Conservation (phyloP, 371 early-diverging fungal genomes). For the Circinella minor region DNA sequence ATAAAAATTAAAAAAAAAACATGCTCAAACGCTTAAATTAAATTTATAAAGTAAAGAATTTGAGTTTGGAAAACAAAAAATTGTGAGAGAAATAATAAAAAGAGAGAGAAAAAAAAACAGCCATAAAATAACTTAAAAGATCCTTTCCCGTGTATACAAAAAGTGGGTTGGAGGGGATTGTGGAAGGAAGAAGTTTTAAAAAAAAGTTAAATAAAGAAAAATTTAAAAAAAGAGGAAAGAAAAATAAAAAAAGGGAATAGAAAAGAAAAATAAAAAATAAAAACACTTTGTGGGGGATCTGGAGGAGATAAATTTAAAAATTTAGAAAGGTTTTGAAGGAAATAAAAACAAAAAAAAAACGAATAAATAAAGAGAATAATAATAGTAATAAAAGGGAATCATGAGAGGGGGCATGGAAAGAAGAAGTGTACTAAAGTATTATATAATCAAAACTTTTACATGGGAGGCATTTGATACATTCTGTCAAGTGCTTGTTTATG, state of each 20-base stretch:
- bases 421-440: background rate
- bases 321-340: background rate
- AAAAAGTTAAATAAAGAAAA: no score
- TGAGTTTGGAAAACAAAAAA: no score
- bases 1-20: slow-evolving; percentile 8
- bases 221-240: background rate
- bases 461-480: slow-evolving; percentile 54
- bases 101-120: slow-evolving; percentile 8
- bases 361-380: background rate
- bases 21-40: slow-evolving; percentile 13
- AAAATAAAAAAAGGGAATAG: slow-evolving; percentile 12
- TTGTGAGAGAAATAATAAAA: no score
- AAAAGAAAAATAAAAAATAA: slow-evolving; percentile 10
- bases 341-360: slow-evolving; percentile 8
- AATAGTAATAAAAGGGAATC: slow-evolving; percentile 8
- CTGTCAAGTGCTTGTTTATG: slow-evolving; percentile 59
- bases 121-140: slow-evolving; percentile 14
- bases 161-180: background rate
- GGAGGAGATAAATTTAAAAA: background rate
- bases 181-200: no score
- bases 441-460: slow-evolving; percentile 34
- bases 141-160: slow-evolving; percentile 10
- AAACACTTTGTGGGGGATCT: slow-evolving; percentile 11
- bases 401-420: slow-evolving; percentile 1
- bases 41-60: slow-evolving; percentile 10